Conservation (phyloP, 768 basidiomycete genomes). For the Termitomyces sp. region DNA sequence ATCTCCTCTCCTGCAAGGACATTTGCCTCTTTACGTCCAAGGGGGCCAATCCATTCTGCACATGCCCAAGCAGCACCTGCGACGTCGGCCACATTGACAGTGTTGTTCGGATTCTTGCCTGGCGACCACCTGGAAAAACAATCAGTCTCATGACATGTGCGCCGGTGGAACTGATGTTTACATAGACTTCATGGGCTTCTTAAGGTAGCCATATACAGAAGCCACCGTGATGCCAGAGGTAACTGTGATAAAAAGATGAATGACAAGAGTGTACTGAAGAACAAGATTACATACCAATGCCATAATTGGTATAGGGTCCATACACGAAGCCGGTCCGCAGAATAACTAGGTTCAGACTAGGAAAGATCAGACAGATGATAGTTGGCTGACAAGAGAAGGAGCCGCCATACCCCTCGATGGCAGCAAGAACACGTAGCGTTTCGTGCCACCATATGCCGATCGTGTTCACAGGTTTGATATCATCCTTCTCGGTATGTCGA, state of each 20-base stretch:
- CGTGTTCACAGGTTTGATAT: conserved; percentile 63
- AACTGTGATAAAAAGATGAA: conserved; percentile 35
- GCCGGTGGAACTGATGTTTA: conserved; percentile 26
- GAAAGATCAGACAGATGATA: conserved; percentile 11
- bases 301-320: conserved; percentile 75
- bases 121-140: conserved; percentile 61
- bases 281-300: conserved; percentile 44
- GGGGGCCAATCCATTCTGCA: conserved; percentile 66
- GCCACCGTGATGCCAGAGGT: conserved; percentile 68
- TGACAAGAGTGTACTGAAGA: conserved; percentile 1
- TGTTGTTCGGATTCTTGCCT: conserved; percentile 69
- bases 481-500: conserved; percentile 64
- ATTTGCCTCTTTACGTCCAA: conserved; percentile 63
- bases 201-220: conserved; percentile 75
- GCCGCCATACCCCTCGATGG: conserved; percentile 61
- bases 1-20: conserved; percentile 63
- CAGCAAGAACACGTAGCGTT: conserved; percentile 66
- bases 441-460: conserved; percentile 90
- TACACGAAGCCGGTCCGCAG: conserved; percentile 72
- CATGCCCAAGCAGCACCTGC: conserved; percentile 74
- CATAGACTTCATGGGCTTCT: conserved; percentile 85
- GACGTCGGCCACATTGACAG: conserved; percentile 74
- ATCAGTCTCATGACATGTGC: conserved; percentile 9
- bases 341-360: conserved; percentile 76
- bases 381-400: background rate